Base-by-base conservation (phyloP, 768 basidiomycete species). In the Sarcodon aspratus region DNA sequence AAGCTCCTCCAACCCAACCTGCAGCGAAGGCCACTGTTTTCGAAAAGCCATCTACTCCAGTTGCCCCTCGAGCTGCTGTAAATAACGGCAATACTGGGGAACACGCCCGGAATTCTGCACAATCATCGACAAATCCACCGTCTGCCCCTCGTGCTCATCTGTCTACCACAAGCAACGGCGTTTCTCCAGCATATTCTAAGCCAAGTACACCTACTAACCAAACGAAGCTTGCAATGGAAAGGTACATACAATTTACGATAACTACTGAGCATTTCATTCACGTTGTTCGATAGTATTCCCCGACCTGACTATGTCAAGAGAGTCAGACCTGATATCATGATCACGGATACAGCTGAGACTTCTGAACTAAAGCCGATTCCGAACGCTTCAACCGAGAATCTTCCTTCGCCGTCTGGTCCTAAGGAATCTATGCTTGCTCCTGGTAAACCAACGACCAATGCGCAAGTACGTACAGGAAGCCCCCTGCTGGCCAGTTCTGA, bases 241-340 rank as follows among this genome's bases (percentile, higher is more conserved):
- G 80, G 83, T 85, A 66, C 50, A 54, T 3, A 9, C 45, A n/a
- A 35, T 17, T 33, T 42, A 0, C 33, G 32, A 31, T 49, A 7
- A 17, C n/a, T 44, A 8, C 36, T 44, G 33, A 21, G n/a, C 48
- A 52, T 31, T 43, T 36, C 27, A 51, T 15, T 49, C 58, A 53
- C 34, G 49, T 37, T 42, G 11, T 48, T 10, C 51, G 40, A 18
- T 53, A 88, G 85, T 59, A 74, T 88, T 43, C 85, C 84, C 18
- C 69, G 84, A 44, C 85, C 85, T n/a, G 84, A 87, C 59, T 83
- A 85, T 33, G 82, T 88, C 50, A 85, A 78, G 62, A 71, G 85
- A 17, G 65, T 76, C 58, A 45, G 64, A 42, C 63, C 66, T 7
- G 65, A 66, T 34, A 64, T 68, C 7, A 67, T 68, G 3, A 60